Conservation (phyloP, 805 yeast genomes). For the Suhomyces xylopsoci region DNA sequence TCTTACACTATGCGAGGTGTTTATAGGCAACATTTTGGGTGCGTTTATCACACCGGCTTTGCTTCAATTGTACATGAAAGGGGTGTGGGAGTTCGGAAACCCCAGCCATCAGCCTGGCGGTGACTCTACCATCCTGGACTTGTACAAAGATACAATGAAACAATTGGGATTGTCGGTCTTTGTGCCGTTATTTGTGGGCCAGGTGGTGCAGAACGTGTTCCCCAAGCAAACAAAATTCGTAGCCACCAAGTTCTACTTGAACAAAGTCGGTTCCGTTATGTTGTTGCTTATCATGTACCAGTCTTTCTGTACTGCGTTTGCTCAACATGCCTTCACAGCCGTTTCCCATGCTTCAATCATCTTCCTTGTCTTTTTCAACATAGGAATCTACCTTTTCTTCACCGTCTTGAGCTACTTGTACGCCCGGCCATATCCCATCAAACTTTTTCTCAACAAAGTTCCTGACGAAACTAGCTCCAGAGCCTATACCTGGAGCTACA, state of each 20-base stretch:
- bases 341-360: constrained; percentile 69
- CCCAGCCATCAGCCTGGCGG: constrained; percentile 57
- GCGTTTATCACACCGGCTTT: constrained; percentile 87
- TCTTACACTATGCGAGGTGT: constrained; percentile 77
- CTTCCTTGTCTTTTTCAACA: constrained; percentile 76
- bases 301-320: constrained; percentile 84
- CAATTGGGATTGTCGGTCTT: constrained; percentile 83
- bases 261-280: constrained; percentile 78
- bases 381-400: constrained; percentile 76
- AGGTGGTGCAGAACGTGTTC: constrained; percentile 66
- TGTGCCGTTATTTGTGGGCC: constrained; percentile 87
- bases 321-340: constrained; percentile 71
- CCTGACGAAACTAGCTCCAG: constrained; percentile 48
- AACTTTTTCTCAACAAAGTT: constrained; percentile 36
- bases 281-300: constrained; percentile 72
- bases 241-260: constrained; percentile 53
- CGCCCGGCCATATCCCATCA: constrained; percentile 59
- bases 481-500: constrained; percentile 45
- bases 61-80: constrained; percentile 61
- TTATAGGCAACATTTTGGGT: constrained; percentile 80
- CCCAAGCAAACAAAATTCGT: constrained; percentile 65
- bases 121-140: constrained; percentile 43
- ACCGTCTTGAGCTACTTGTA: constrained; percentile 57
- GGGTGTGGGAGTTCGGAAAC: constrained; percentile 73
- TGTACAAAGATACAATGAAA: constrained; percentile 78